Conservation (phyloP, 1,284 basidiomycete genomes). For the Trametes versicolor region DNA sequence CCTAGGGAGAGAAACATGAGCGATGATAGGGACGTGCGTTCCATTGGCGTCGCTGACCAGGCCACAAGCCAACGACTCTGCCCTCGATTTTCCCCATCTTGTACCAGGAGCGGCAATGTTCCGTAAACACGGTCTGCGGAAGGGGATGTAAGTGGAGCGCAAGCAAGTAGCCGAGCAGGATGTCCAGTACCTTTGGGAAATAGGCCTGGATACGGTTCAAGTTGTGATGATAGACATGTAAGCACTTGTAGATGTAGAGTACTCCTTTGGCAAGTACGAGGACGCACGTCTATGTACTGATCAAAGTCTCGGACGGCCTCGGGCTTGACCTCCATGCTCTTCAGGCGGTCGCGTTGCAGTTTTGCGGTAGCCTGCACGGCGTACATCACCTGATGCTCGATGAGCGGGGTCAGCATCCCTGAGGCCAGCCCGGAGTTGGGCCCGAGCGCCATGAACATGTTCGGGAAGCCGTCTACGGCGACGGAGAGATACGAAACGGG, state of each 20-base stretch:
- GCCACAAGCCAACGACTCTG: conserved; percentile 66
- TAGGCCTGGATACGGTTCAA: conserved; percentile 46
- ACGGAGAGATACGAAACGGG: conserved; percentile 65
- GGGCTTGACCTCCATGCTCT: conserved; percentile 64
- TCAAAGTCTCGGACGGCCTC: conserved; percentile 69
- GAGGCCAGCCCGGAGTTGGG: conserved; percentile 64
- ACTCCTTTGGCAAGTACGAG: not conserved
- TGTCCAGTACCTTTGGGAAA: conserved; percentile 53
- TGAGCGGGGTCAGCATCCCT: conserved; percentile 59
- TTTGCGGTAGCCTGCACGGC: conserved; percentile 62
- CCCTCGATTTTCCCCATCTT: conserved; percentile 69
- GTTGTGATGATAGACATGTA: no score
- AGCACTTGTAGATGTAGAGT: no score
- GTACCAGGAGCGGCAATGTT: conserved; percentile 73
- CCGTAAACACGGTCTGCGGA: conserved; percentile 63
- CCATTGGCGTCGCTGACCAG: conserved; percentile 49
- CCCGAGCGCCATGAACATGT: conserved; percentile 64
- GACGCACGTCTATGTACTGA: conserved; percentile 55
- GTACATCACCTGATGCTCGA: conserved; percentile 67
- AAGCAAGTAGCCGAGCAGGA: conserved; percentile 17
- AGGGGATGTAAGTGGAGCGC: not conserved
- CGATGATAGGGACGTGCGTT: not conserved
- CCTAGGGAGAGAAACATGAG: conserved; percentile 44
- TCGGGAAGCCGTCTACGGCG: conserved; percentile 68
- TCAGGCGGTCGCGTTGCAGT: conserved; percentile 66